Percentiles rank a stretch among this genome's conserved stretches.
Evolutionary conservation across 148 eudicot genomes (phyloP).

Genomic region (Rhododendron ovatum): DNA sequence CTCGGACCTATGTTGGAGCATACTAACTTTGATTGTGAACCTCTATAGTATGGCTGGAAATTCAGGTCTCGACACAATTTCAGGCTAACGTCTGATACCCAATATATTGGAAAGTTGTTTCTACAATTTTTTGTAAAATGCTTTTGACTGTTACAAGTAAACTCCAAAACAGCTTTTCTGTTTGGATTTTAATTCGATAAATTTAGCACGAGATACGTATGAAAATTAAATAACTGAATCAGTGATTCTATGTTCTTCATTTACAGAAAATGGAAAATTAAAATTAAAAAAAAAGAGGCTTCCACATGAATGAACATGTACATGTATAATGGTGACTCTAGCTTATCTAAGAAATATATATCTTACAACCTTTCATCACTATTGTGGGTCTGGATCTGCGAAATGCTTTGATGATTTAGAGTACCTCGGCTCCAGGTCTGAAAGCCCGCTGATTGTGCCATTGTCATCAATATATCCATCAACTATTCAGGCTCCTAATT

Average conservation of each 20-base stretch:
- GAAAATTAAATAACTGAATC: background rate
- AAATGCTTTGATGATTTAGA: slow-evolving; percentile 10
- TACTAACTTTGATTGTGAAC: slow-evolving; percentile 57
- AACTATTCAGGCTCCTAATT: slow-evolving; percentile 25
- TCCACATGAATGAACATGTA: background rate
- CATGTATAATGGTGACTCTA: background rate
- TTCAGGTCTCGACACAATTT: background rate
- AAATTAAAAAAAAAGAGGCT: background rate
- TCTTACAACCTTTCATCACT: background rate
- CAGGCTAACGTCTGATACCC: background rate
- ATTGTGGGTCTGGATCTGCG: background rate
- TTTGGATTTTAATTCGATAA: background rate
- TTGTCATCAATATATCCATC: slow-evolving; percentile 22
- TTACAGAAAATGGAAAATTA: background rate
- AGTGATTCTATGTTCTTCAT: background rate
- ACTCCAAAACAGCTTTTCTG: background rate
- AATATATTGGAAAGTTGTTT: background rate
- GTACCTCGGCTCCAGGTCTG: slow-evolving; percentile 26
- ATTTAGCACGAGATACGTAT: background rate
- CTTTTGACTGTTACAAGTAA: background rate
- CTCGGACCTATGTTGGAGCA: slow-evolving; percentile 61
- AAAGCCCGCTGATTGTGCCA: slow-evolving; percentile 25
- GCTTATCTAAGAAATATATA: background rate
- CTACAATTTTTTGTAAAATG: background rate
- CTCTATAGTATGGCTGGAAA: slow-evolving; percentile 12